Evolutionary conservation across 2,329 filamentous ascomycete genomes (phyloP).

Genomic region (Fusarium sp.): DNA sequence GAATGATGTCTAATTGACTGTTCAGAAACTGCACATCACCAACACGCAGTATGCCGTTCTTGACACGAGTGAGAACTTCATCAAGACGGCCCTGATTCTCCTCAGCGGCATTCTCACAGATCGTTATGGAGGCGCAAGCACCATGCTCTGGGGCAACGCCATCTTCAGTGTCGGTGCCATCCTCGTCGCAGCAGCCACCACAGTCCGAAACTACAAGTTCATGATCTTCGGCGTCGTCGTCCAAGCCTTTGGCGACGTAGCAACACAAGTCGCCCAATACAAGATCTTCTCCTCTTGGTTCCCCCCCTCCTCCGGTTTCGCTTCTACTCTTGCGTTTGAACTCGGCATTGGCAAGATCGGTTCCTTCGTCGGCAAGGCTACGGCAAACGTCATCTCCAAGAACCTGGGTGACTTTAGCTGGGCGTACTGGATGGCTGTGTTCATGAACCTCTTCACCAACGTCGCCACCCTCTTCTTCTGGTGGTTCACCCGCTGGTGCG

Average conservation of each 20-base stretch:
- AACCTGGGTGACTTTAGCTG: conserved; percentile 71
- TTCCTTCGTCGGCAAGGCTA: conserved; percentile 69
- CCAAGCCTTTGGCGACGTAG: conserved; percentile 70
- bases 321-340: conserved; percentile 71
- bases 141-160: conserved; percentile 72
- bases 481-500: conserved; percentile 65
- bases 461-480: conserved; percentile 65
- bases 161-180: conserved; percentile 70
- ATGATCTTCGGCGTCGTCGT: conserved; percentile 70
- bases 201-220: conserved; percentile 67
- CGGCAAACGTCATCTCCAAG: conserved; percentile 69
- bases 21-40: conserved; percentile 65
- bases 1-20: background rate
- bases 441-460: conserved; percentile 75
- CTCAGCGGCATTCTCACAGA: conserved; percentile 68
- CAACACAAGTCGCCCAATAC: conserved; percentile 73
- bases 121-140: conserved; percentile 67
- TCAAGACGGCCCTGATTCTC: conserved; percentile 68
- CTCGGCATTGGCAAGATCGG: conserved; percentile 72
- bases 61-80: conserved; percentile 72
- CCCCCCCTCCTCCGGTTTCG: conserved; percentile 70
- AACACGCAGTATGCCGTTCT: conserved; percentile 71
- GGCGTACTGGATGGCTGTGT: conserved; percentile 72
- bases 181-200: conserved; percentile 68
- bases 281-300: conserved; percentile 76